These are phyloP conservation scores for Galerina marginata DNA, from an alignment of 768 basidiomycete species.

Conservation along the genomic window DNA sequence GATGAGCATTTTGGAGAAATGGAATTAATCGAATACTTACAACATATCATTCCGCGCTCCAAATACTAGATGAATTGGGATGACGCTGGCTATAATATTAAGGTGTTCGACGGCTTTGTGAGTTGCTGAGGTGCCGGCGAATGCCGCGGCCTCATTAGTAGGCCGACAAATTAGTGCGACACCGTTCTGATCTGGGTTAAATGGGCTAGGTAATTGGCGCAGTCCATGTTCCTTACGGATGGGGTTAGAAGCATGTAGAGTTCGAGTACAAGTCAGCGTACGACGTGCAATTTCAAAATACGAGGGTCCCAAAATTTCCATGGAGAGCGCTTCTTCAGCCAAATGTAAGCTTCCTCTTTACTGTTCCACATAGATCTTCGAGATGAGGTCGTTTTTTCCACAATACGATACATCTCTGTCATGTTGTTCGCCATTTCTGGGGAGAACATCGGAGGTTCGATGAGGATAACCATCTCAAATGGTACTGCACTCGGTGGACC, in stretches of 20 bases:
- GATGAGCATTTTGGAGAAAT: too few relatives aligned
- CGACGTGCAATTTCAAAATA: not conserved
- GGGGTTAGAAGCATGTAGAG: not conserved
- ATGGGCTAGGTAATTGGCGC: not conserved
- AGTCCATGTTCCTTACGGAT: not conserved
- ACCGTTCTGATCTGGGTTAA: not conserved
- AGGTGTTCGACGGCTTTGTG: not conserved
- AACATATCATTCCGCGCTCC: conserved; percentile 1
- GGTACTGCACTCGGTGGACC: not conserved
- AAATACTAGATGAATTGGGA: not conserved
- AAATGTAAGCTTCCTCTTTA: not conserved
- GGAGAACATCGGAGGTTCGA: conserved; percentile 1
- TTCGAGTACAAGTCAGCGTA: not conserved
- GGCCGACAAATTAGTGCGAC: not conserved
- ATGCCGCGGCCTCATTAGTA: not conserved
- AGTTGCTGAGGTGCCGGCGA: not conserved
- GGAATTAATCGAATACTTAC: not conserved
- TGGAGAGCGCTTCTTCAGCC: not conserved
- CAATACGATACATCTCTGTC: not conserved
- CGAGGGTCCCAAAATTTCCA: conserved; percentile 3
- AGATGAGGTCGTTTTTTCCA: not conserved
- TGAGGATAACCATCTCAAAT: conserved; percentile 4
- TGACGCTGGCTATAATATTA: not conserved
- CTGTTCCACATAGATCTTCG: not conserved
- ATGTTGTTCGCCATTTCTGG: not conserved